Base-by-base conservation (phyloP, 2,329 filamentous ascomycete genomes). In the Nothopassalora personata region DNA sequence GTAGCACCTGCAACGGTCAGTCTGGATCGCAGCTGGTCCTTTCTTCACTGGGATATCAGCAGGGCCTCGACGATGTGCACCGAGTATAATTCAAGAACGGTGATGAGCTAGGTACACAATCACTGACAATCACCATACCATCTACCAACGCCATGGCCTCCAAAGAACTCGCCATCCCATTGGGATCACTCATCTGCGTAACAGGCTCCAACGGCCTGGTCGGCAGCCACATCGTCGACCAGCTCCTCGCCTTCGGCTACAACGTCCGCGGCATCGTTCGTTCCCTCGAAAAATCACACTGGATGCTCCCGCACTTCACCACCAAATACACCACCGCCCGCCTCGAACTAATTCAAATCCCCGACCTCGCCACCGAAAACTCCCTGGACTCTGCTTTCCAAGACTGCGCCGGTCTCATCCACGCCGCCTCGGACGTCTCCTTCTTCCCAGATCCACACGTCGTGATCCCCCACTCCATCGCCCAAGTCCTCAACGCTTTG, bases 321-420 rank as follows among this genome's bases (percentile, higher is more conserved):
- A 53, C 63, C 13, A 66, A 67, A 47, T 67, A 68, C 50, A 68
- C 67, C 23, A 15, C 39, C 13, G 50, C 45, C 0, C 70, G 67
- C 6, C 58, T 64, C 2, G 74, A 78, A 33, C 66, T 76, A 3
- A 68, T 74, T 4, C 59, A 71, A 4, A 64, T 68, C 4, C 15
- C 39, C 39, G 39, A 43, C 39, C 39, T 43, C 39, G 39, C 39
- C 7, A 43, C 18, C 39, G 39, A 43, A 43, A 15, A 15, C 13
- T 43, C 39, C 3, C 7, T 43, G n/a, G 39, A 43, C 39, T 7
- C 13, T 13, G 39, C 39, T 8, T 13, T 43, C 39, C 39, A n/a
- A 43, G 39, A 43, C 39, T 43, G 39, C 39, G n/a, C 7, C 39
- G 39, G 13, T 15, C 13, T 43, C 15, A 43, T 43, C n/a, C 39